A percentile compares a stretch with the other conserved stretches of the same genome.
These are phyloP conservation scores for Tolypocladium guangdongense DNA, from an alignment of 2,329 filamentous ascomycete genomes.

Conservation along the genomic window DNA sequence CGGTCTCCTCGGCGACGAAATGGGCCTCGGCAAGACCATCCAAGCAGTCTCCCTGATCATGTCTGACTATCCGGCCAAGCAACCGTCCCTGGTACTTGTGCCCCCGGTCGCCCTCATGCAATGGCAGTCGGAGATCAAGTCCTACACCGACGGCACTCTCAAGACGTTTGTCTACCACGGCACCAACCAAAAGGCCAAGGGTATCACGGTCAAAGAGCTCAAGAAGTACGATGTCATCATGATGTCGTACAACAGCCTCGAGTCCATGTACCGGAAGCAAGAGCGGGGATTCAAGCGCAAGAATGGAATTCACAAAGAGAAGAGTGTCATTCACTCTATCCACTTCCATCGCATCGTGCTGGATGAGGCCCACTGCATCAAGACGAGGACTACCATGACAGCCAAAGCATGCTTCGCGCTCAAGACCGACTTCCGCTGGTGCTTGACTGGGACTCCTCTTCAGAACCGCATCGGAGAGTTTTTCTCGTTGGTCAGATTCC, in stretches of 20 bases:
- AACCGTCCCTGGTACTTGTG: constrained; percentile 78
- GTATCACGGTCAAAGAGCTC: constrained; percentile 61
- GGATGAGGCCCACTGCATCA: constrained; percentile 95
- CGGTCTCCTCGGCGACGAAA: constrained; percentile 89
- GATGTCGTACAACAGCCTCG: constrained; percentile 89
- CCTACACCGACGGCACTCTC: constrained; percentile 76
- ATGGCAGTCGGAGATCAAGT: constrained; percentile 74
- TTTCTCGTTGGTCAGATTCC: constrained; percentile 86
- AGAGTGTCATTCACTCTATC: constrained; percentile 71
- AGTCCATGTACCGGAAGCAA: constrained; percentile 87
- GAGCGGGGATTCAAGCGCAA: constrained; percentile 80
- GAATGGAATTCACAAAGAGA: constrained; percentile 69
- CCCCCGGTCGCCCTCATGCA: constrained; percentile 93
- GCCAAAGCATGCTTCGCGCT: constrained; percentile 93
- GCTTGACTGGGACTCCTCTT: constrained; percentile 84
- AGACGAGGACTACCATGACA: constrained; percentile 76
- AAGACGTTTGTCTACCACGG: constrained; percentile 89
- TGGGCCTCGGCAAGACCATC: constrained; percentile 98
- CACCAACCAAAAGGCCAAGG: constrained; percentile 73
- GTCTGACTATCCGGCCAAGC: constrained; percentile 82
- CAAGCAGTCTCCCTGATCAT: constrained; percentile 96
- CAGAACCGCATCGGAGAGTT: constrained; percentile 97
- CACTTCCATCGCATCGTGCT: constrained; percentile 85
- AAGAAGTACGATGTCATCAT: constrained; percentile 86
- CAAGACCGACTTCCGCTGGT: constrained; percentile 85